Percentiles rank a stretch among this genome's conserved stretches.
These are phyloP conservation scores for Phytomonas sp. DNA, from an alignment of 208 protist species.

Conservation along the genomic window DNA sequence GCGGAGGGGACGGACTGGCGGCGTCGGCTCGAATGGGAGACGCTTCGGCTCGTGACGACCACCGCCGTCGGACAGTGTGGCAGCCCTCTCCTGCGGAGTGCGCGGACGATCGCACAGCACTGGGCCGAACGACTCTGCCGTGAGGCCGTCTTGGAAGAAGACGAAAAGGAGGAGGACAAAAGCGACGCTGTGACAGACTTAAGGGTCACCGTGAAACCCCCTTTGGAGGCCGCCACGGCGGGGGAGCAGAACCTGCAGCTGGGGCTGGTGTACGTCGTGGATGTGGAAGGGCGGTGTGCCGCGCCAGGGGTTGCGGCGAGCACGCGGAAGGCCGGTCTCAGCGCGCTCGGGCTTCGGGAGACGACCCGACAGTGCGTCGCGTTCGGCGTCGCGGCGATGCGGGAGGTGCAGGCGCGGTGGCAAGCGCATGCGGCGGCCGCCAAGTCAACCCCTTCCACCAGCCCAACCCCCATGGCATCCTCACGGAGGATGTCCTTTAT, in stretches of 20 bases:
- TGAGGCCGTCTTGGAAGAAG: background rate
- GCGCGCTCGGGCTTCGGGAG: background rate
- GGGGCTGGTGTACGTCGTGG: conserved; percentile 29
- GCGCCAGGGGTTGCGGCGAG: background rate
- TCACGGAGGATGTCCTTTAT: conserved; percentile 9
- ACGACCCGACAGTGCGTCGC: background rate
- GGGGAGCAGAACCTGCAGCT: conserved; percentile 24
- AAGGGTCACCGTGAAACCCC: conserved; percentile 7
- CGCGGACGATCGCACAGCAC: conserved; percentile 21
- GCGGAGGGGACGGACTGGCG: conserved; percentile 7
- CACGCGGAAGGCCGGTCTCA: background rate
- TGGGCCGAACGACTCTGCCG: conserved; percentile 6
- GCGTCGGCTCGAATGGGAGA: conserved; percentile 32
- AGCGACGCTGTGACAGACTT: no score
- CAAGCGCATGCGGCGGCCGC: background rate
- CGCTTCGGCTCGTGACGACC: conserved; percentile 47
- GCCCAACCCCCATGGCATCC: background rate
- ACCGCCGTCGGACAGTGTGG: conserved; percentile 13
- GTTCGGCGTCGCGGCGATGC: background rate
- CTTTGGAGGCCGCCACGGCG: conserved; percentile 14
- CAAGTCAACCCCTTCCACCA: background rate
- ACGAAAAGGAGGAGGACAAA: background rate
- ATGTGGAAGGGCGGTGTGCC: conserved; percentile 18
- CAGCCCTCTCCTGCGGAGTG: conserved; percentile 21
- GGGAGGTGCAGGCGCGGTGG: background rate